Base-by-base conservation (phyloP, 805 yeast genomes). In the Hanseniaspora occidentalis region DNA sequence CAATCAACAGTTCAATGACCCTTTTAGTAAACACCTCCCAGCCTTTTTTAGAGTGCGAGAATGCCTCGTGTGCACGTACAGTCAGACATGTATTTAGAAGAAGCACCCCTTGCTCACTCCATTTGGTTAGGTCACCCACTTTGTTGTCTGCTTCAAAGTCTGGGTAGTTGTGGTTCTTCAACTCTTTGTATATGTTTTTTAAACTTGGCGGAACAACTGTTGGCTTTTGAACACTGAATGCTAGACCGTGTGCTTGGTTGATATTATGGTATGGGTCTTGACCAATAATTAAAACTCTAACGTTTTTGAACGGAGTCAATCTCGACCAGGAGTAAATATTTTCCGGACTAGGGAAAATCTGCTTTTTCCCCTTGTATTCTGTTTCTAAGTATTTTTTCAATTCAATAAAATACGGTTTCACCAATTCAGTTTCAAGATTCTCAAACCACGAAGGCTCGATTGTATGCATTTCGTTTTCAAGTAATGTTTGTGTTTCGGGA, bases 251-350 rank as follows among this genome's bases (percentile, higher is more conserved):
- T 0, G 98, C 98, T 58, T 92, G 98, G 56, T 83, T 82, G 50
- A 61, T 60, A 57, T 86, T 85, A 59, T 92, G 98, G 57, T 92
- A 92, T 1, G 98, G 98, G 57, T 92, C 98, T 58, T 92, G 98
- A 1, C 98, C 98, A 35, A 92, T 64, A 10, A 92, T 71, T 1
- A 92, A 70, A 21, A 89, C 92, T 52, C 76, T 78, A 16, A 86
- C 82, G 3, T 71, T 57, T 3, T 74, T 64, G 17, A 89, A 64
- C 0, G 95, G 95, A 0, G 97, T 85, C 14, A 78, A 66, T 24
- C 85, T 71, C 2, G 94, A 78, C 96, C 97, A 92, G 0, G 96
- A 84, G 56, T 92, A 92, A 17, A 92, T 74, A 44, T 83, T 81
- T 11, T 70, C 53, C 14, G 64, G 56, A 0, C 89, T 88, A 2